A percentile compares a stretch with the other conserved stretches of the same genome.
Evolutionary conservation across 2,329 filamentous ascomycete species (phyloP).

Genomic region (Colletotrichum zoysiae): DNA sequence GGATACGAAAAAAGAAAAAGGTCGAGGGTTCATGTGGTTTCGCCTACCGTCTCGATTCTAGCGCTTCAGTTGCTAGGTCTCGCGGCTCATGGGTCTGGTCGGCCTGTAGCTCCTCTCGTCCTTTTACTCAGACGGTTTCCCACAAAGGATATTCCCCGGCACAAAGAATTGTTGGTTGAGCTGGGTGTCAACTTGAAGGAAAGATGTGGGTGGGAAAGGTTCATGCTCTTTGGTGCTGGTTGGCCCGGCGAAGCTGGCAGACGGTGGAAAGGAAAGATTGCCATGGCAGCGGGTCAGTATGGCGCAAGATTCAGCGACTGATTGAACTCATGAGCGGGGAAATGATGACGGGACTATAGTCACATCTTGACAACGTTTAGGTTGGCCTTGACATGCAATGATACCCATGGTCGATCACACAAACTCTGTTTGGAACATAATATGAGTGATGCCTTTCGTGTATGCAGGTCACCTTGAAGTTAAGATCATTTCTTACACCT

Average conservation of each 20-base stretch:
- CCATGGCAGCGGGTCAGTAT: slow-evolving; percentile 24
- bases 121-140: not conserved
- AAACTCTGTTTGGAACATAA: not conserved
- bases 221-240: slow-evolving; percentile 31
- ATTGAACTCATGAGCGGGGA: slow-evolving; percentile 25
- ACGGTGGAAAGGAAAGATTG: slow-evolving; percentile 29
- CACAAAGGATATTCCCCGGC: not conserved
- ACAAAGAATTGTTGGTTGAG: not conserved
- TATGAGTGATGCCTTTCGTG: not conserved
- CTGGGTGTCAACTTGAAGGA: slow-evolving; percentile 9
- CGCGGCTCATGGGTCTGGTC: not conserved
- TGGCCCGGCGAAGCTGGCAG: slow-evolving; percentile 26
- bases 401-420: slow-evolving; percentile 42
- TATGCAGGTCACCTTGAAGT: not conserved
- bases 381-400: slow-evolving; percentile 43
- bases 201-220: slow-evolving; percentile 3
- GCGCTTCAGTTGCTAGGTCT: slow-evolving; percentile 12
- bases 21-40: slow-evolving; percentile 23
- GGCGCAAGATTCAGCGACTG: slow-evolving; percentile 30
- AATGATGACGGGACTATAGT: slow-evolving; percentile 25
- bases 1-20: slow-evolving; percentile 36
- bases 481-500: no score
- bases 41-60: slow-evolving; percentile 14
- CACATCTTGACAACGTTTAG: slow-evolving; percentile 24
- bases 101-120: not conserved